Conservation (phyloP, 73 alveolate genomes). For the Tetrahymena borealis region DNA sequence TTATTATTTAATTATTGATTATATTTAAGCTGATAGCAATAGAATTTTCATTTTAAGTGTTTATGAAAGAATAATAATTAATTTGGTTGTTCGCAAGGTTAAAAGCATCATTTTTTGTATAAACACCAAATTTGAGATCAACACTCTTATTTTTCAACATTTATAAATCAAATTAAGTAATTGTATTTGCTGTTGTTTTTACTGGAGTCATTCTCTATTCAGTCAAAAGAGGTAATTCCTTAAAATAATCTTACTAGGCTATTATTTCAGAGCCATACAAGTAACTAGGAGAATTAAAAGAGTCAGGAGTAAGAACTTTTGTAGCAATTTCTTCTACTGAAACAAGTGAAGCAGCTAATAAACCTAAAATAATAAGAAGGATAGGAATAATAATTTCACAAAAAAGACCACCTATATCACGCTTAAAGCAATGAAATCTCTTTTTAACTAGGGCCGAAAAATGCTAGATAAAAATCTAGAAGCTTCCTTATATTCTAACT, state of each 20-base stretch:
- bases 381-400: constrained; percentile 67
- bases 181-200: neutral
- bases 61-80: neutral
- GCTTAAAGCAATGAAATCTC: constrained; percentile 62
- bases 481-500: constrained; percentile 20
- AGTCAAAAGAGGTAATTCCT: neutral
- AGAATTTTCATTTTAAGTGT: neutral
- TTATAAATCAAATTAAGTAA: neutral
- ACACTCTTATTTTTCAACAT: neutral
- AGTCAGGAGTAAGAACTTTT: neutral
- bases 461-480: constrained; percentile 52
- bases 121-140: neutral
- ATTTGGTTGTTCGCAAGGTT: neutral
- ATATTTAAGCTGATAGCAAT: neutral
- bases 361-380: constrained; percentile 54
- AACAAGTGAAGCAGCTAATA: constrained; percentile 29
- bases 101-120: neutral
- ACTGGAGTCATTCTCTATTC: neutral
- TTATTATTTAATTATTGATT: neutral
- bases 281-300: neutral
- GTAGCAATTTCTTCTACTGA: constrained; percentile 7
- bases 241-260: neutral
- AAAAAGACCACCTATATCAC: constrained; percentile 70
- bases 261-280: neutral
- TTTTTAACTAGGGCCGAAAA: constrained; percentile 63